Base-by-base conservation (phyloP, 495 filamentous ascomycete species). In the Astrothelium macrocarpum region DNA sequence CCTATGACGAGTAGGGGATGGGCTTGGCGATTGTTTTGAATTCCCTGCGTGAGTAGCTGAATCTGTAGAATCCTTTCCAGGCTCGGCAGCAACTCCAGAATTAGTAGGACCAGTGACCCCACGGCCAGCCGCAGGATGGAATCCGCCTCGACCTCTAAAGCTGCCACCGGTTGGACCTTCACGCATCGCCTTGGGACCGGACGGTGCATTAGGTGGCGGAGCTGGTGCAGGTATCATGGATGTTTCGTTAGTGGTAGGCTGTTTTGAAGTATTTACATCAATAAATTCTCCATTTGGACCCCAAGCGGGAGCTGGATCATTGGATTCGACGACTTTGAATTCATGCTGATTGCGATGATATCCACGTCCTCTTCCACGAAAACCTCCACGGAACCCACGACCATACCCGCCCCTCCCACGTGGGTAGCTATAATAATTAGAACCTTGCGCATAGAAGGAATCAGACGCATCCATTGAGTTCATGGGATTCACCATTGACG, bases 181-280 rank as follows among this genome's bases (percentile, higher is more conserved):
- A 66, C 95, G 79, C 86, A 97, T 91, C 20, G 95, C 94, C 74
- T 94, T 91, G 1, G 94, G 94, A 1, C 90, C 94, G 60, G 87
- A 94, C 32, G 94, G 94, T 29, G 94, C 94, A 74, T 67, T 68
- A 31, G 65, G 32, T 0, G 68, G 68, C 12, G 68, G 66, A 26
- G 68, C 66, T 7, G 64, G 63, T 32, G 61, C 39, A 25, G 53
- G 60, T 12, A n/a, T n/a, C 62, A 59, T 10, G 56, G 62, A 20
- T 65, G 65, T 29, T 4, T 25, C 56, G n/a, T 10, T 20, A 18
- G 28, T 59, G 1, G 32, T 20, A 26, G 46, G 49, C 61, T n/a
- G 65, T 25, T 56, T 26, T 29, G 49, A 29, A 28, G 26, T 25
- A 29, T 56, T 56, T 7, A 20, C 5, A 29, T 56, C 25, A 29